Conservation (phyloP, 208 protist genomes). For the Wallacemonas collosoma region DNA sequence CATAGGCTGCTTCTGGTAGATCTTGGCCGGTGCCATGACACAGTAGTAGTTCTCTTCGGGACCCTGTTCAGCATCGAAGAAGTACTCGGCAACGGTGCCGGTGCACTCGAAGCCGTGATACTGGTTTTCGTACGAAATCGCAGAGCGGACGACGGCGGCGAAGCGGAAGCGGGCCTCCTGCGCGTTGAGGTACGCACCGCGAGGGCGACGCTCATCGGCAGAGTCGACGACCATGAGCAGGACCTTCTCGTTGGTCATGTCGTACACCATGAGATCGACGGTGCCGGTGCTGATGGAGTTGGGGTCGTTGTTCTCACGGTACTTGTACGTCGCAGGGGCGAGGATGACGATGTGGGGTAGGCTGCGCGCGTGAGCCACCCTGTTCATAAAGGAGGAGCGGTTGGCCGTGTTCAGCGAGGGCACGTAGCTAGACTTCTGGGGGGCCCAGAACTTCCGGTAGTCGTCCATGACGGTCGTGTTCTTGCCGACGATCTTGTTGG, state of each 20-base stretch:
- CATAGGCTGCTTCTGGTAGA: conserved; percentile 59
- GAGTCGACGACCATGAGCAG: conserved; percentile 82
- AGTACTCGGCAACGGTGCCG: conserved; percentile 80
- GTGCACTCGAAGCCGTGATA: conserved; percentile 79
- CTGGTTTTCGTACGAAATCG: conserved; percentile 81
- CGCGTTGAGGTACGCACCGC: conserved; percentile 67
- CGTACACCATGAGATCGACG: conserved; percentile 83
- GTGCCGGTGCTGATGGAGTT: conserved; percentile 63
- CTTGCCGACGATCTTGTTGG: conserved; percentile 87
- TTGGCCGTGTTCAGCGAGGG: conserved; percentile 70
- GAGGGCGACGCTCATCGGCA: conserved; percentile 64
- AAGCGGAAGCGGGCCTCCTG: conserved; percentile 87
- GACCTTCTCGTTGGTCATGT: conserved; percentile 85
- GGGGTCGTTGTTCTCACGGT: conserved; percentile 86
- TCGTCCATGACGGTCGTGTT: conserved; percentile 64
- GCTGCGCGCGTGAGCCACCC: conserved; percentile 57
- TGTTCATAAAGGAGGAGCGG: conserved; percentile 54
- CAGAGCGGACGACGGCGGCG: conserved; percentile 74
- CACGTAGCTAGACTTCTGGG: conserved; percentile 75
- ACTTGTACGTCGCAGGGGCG: conserved; percentile 70
- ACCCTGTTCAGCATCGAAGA: conserved; percentile 76
- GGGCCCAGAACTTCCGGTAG: conserved; percentile 75
- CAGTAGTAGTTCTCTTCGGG: conserved; percentile 90
- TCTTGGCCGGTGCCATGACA: conserved; percentile 74
- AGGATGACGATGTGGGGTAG: conserved; percentile 79